A percentile compares a stretch with the other conserved stretches of the same genome.
These are phyloP conservation scores for Cordyceps farinosa DNA, from an alignment of 2,329 filamentous ascomycete species.

Conservation along the genomic window DNA sequence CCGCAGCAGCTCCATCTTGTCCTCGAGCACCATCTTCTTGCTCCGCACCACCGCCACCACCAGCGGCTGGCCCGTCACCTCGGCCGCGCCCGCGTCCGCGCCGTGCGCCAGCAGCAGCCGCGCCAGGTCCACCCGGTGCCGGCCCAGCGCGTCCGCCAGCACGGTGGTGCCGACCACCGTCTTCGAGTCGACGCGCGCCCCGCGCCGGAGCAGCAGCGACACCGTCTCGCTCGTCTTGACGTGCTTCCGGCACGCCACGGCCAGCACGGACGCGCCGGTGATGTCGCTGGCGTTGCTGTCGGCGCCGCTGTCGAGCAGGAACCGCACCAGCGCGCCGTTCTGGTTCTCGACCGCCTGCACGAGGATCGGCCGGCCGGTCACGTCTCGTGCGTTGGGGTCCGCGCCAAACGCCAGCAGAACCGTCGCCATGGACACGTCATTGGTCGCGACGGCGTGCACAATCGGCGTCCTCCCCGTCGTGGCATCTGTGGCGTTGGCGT, in stretches of 20 bases:
- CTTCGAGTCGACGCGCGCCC: slow-evolving; percentile 31
- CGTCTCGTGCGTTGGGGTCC: slow-evolving; percentile 26
- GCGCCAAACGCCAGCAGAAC: slow-evolving; percentile 32
- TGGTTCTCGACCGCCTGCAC: slow-evolving; percentile 28
- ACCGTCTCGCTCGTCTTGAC: slow-evolving; percentile 29
- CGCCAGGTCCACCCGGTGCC: slow-evolving; percentile 31
- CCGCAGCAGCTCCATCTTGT: slow-evolving; percentile 27
- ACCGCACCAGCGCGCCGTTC: slow-evolving; percentile 26
- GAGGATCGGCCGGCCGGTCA: slow-evolving; percentile 28
- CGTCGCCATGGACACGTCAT: slow-evolving; percentile 26
- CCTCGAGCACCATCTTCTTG: slow-evolving; percentile 23
- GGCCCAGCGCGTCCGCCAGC: slow-evolving; percentile 32
- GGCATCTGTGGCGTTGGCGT: slow-evolving; percentile 27
- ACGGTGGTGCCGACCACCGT: slow-evolving; percentile 32
- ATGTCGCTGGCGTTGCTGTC: slow-evolving; percentile 22
- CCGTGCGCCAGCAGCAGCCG: slow-evolving; percentile 32
- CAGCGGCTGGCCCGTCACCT: slow-evolving; percentile 30
- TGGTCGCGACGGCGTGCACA: slow-evolving; percentile 27
- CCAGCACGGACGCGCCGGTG: slow-evolving; percentile 25
- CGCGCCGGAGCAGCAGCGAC: slow-evolving; percentile 32
- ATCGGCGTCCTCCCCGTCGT: slow-evolving; percentile 30
- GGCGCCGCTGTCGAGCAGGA: slow-evolving; percentile 36
- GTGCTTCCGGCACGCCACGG: slow-evolving; percentile 28
- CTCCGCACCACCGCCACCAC: slow-evolving; percentile 32
- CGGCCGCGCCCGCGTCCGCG: slow-evolving; percentile 32